phyloP scores from a whole-genome alignment of 768 basidiomycete genomes.

The Leccinum boreale region DNA sequence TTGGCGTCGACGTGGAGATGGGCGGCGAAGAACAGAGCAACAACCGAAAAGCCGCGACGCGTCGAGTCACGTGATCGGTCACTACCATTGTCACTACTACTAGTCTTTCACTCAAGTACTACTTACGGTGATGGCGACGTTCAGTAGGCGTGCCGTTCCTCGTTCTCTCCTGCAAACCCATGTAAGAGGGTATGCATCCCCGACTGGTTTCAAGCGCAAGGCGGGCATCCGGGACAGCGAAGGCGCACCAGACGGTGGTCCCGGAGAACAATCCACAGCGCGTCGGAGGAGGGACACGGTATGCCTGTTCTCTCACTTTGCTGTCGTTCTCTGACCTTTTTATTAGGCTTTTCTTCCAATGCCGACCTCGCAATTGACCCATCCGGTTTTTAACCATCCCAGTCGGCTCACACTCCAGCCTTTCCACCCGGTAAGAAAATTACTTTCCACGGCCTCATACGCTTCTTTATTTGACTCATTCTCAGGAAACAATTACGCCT shows the following conservation, averaged over 20 bases:
- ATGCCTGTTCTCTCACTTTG: neutral
- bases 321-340: neutral
- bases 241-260: constrained; percentile 6
- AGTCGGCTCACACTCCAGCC: constrained; percentile 36
- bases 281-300: constrained; percentile 27
- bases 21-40: constrained; percentile 9
- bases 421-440: constrained; percentile 41
- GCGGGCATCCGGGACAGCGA: constrained; percentile 9
- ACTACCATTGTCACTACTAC: neutral
- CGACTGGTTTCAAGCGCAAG: constrained; percentile 22
- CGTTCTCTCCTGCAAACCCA: constrained; percentile 3
- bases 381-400: constrained; percentile 40
- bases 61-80: constrained; percentile 24
- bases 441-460: neutral
- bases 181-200: constrained; percentile 18
- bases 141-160: constrained; percentile 11
- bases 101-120: no score
- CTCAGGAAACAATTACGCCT: constrained; percentile 31
- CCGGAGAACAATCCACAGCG: constrained; percentile 18
- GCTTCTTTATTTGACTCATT: neutral
- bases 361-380: constrained; percentile 35
- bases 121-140: constrained; percentile 6
- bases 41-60: constrained; percentile 22
- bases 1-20: constrained; percentile 16
- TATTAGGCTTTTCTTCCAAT: constrained; percentile 44